These are phyloP conservation scores for Exophiala calicioides DNA, from an alignment of 2,329 filamentous ascomycete genomes.

Conservation along the genomic window DNA sequence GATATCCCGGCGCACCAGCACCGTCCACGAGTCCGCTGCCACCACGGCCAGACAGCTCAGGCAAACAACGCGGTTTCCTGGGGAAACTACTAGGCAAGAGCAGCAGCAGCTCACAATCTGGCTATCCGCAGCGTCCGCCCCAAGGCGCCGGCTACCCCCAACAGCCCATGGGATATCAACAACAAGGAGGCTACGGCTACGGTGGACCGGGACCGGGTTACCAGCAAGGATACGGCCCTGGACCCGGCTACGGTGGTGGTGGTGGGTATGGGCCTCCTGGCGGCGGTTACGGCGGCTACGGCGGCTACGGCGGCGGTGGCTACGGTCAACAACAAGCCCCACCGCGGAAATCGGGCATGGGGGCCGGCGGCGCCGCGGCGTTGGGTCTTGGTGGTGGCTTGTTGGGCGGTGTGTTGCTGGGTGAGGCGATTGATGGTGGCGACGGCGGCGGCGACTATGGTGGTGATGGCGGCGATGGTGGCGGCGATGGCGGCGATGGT, in stretches of 20 bases:
- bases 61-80: constrained; percentile 46
- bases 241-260: constrained; percentile 29
- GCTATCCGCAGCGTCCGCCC: constrained; percentile 28
- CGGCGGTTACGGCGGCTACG: constrained; percentile 28
- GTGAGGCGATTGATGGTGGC: constrained; percentile 64
- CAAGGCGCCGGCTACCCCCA: constrained; percentile 12
- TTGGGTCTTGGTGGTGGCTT: constrained; percentile 80
- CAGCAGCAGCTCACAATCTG: constrained; percentile 25
- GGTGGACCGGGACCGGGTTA: no score
- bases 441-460: constrained; percentile 53
- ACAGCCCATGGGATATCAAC: constrained; percentile 16
- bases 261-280: constrained; percentile 27
- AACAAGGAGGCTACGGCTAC: constrained; percentile 35
- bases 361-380: constrained; percentile 71
- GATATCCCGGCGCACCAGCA: constrained; percentile 45
- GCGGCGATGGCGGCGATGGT: constrained; percentile 28
- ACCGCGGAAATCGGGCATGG: constrained; percentile 57
- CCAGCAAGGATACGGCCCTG: constrained; percentile 39
- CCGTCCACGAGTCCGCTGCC: constrained; percentile 25
- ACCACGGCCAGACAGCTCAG: constrained; percentile 38
- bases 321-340: constrained; percentile 39
- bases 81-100: constrained; percentile 56
- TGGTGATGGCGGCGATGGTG: constrained; percentile 30
- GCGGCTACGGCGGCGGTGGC: constrained; percentile 35
- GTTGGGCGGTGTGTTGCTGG: constrained; percentile 73